Conservation (phyloP, 2,329 filamentous ascomycete species). For the Neocatenulostroma microsporum region DNA sequence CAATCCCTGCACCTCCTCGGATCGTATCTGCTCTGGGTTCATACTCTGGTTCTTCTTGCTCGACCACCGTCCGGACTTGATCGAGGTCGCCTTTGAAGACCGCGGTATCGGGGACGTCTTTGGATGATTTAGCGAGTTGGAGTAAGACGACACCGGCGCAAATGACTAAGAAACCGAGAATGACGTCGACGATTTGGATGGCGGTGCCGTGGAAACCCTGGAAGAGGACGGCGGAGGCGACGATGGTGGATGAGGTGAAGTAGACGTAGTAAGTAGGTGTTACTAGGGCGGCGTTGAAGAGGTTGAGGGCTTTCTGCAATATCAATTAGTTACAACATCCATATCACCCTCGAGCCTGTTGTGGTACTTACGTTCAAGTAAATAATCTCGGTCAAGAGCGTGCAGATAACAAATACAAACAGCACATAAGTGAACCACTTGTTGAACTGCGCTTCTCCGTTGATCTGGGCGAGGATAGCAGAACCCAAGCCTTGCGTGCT, state of each 20-base stretch:
- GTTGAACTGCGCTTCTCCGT: constrained; percentile 81
- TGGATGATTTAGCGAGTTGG: constrained; percentile 95
- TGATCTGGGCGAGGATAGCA: constrained; percentile 79
- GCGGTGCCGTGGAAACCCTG: constrained; percentile 84
- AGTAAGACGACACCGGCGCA: constrained; percentile 86
- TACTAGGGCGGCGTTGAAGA: constrained; percentile 94
- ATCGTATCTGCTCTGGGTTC: constrained; percentile 96
- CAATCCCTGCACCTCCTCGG: constrained; percentile 78
- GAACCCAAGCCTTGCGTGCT: constrained; percentile 88
- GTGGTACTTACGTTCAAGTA: constrained; percentile 79
- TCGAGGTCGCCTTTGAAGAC: constrained; percentile 90
- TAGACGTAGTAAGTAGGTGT: constrained; percentile 98
- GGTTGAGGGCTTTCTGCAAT: constrained; percentile 88
- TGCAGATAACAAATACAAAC: constrained; percentile 81
- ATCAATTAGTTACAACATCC: constrained; percentile 14
- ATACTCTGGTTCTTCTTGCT: constrained; percentile 91
- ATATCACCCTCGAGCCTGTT: too few species aligned
- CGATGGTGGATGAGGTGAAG: constrained; percentile 91
- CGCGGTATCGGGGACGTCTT: constrained; percentile 88
- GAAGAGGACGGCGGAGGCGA: constrained; percentile 88
- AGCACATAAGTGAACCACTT: constrained; percentile 95
- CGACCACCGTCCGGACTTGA: constrained; percentile 88
- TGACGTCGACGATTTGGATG: constrained; percentile 74
- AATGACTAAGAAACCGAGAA: constrained; percentile 89
- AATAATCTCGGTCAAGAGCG: constrained; percentile 85